Conservation (phyloP, 2,329 filamentous ascomycete genomes). For the Ascosphaera apis region DNA sequence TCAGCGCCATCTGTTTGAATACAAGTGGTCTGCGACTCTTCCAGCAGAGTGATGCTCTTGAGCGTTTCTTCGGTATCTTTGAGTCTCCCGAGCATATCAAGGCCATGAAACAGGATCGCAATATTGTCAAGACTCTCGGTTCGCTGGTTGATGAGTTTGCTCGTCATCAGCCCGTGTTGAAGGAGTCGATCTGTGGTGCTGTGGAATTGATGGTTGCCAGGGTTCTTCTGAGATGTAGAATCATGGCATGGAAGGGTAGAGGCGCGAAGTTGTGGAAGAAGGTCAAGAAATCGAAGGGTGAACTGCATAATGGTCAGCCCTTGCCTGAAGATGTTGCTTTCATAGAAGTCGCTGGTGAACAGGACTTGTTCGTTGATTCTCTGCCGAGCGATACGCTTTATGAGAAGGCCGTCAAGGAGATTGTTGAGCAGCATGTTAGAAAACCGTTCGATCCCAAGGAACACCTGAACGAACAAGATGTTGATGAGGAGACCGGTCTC, state of each 20-base stretch:
- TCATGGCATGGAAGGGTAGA: slow-evolving; percentile 35
- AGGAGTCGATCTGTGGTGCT: slow-evolving; percentile 58
- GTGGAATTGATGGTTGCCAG: slow-evolving; percentile 73
- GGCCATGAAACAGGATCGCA: slow-evolving; percentile 52
- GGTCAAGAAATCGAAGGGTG: slow-evolving; percentile 29
- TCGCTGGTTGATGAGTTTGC: slow-evolving; percentile 81
- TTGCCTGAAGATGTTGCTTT: background rate
- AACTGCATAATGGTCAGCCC: background rate
- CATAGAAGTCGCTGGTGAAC: background rate
- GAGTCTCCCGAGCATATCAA: slow-evolving; percentile 77
- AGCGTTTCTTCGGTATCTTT: slow-evolving; percentile 88
- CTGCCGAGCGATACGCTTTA: background rate
- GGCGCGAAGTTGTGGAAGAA: slow-evolving; percentile 57
- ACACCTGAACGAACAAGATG: background rate
- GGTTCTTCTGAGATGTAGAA: background rate
- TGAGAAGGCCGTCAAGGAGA: background rate
- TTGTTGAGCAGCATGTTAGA: background rate
- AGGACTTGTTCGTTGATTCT: background rate
- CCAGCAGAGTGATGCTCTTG: slow-evolving; percentile 55
- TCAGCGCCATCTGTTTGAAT: slow-evolving; percentile 87
- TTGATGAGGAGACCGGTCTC: slow-evolving; percentile 9
- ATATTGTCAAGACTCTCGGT: slow-evolving; percentile 52
- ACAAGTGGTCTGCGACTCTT: slow-evolving; percentile 72
- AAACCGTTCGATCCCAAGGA: background rate
- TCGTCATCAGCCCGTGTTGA: slow-evolving; percentile 71